Evolutionary conservation across 345 rosid genomes (phyloP).

Genomic region (Acer campestre): DNA sequence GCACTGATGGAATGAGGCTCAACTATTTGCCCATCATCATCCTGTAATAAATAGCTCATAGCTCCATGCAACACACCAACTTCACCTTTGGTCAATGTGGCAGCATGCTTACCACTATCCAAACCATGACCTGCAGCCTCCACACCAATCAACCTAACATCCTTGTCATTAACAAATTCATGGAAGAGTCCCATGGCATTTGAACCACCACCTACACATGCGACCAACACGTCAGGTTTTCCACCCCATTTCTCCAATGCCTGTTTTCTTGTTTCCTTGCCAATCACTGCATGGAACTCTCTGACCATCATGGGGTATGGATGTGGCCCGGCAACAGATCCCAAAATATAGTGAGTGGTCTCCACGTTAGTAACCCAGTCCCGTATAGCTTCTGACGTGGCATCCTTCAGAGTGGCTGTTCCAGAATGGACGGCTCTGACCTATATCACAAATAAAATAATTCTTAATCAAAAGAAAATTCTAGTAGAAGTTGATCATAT

Average conservation of each 20-base stretch:
- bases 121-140: constrained; percentile 95
- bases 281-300: constrained; percentile 92
- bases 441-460: constrained; percentile 28
- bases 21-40: constrained; percentile 88
- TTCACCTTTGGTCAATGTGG: constrained; percentile 83
- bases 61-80: constrained; percentile 96
- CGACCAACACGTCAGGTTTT: constrained; percentile 89
- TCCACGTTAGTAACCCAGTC: constrained; percentile 98
- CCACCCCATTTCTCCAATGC: constrained; percentile 97
- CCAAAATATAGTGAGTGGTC: constrained; percentile 92
- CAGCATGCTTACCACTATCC: constrained; percentile 95
- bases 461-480: neutral
- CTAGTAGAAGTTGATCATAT: neutral
- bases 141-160: constrained; percentile 88
- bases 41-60: constrained; percentile 94
- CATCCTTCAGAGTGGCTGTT: constrained; percentile 75
- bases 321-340: constrained; percentile 97
- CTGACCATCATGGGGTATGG: constrained; percentile 95
- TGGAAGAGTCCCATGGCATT: constrained; percentile 96
- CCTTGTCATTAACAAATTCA: constrained; percentile 77
- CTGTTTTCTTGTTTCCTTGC: constrained; percentile 84
- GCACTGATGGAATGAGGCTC: constrained; percentile 97
- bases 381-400: constrained; percentile 72
- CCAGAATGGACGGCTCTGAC: constrained; percentile 76
- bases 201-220: constrained; percentile 96